Base-by-base conservation (phyloP, 441 rosid genomes). In the Croton setiger region DNA sequence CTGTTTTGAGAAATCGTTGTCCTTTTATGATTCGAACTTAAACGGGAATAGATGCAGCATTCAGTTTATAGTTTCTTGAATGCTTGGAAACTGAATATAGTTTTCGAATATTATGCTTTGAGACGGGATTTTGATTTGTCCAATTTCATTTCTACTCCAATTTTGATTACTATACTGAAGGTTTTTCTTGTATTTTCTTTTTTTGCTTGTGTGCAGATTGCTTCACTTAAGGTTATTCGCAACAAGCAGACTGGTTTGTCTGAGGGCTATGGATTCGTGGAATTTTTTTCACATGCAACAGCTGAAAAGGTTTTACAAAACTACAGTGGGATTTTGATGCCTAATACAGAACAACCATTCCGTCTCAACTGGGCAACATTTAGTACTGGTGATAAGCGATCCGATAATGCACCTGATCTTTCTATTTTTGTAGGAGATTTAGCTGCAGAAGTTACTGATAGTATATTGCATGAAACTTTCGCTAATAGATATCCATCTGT, bases 361-460 rank as follows among this genome's bases (percentile, higher is more conserved):
- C 96, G 95, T 77, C 81, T 94, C 59, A 91, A 94, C 79, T 94
- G 98, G 98, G 98, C 98, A 52, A 85, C 96, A 72, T 91, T 94
- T 80, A 86, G 91, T 78, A 78, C 84, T 6, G 92, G 93, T 31
- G 98, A 94, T 72, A 91, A 88, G 84, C 85, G 91, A 60, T 76
- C 88, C 35, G 97, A 94, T 67, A 90, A 80, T 68, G 86, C 84
- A 63, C 86, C 97, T 63, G 96, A 91, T 71, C 86, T 88, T 80
- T 91, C 98, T 55, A 93, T 93, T 58, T 93, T 93, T 80, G 97
- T 93, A 36, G 98, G 98, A 31, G 98, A 93, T 68, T 87, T 93
- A 75, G 96, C 96, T 51, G 89, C 94, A 36, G 98, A 93, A 79
- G 96, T 91, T 73, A 88, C 88, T 43, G 98, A 93, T 79, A 76